Base-by-base conservation (phyloP, 129 eudicot species). In the Centella asiatica region DNA sequence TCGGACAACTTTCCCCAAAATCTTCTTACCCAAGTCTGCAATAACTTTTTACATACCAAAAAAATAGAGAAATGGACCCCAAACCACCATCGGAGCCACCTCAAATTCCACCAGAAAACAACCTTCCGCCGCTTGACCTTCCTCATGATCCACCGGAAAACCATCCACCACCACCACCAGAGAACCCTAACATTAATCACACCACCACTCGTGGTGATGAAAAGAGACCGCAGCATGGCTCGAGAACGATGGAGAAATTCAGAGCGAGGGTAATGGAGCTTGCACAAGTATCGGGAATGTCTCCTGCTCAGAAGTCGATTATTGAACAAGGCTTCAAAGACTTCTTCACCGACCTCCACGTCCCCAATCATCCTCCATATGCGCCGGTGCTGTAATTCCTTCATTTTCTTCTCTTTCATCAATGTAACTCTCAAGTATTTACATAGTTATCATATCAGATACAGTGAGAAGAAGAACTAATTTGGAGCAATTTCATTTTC, bases 301-400 rank as follows among this genome's bases (percentile, higher is more conserved):
- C 63, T 1, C 24, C n/a, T 13, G 53, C 2, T 9, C 45, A 47
- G 14, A 64, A 27, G 19, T 6, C 4, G 29, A 44, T 46, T 6
- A 42, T 70, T 52, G 69, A 62, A 29, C 15, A 32, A 9, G 24
- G 56, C 31, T 27, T 70, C 25, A 15, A 17, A 2, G 45, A 62
- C 6, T 52, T 70, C 36, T 44, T 70, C 42, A 23, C 36, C 45
- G 64, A 70, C 17, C 25, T 27, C 20, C 63, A 20, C 52, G 63
- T 67, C 40, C 75, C 75, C 12, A 18, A 53, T 29, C 75, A 70
- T 32, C 75, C 75, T 37, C 69, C 75, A 0, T 70, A 70, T 23
- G 56, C 64, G 0, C n/a, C n/a, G n/a, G n/a, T n/a, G 39, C 27
- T 18, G 75, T 70, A 70, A 25, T 8, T 4, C n/a, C 23, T 53